phyloP scores from a whole-genome alignment of 768 basidiomycete species.

The Rhizopogon sp. region DNA sequence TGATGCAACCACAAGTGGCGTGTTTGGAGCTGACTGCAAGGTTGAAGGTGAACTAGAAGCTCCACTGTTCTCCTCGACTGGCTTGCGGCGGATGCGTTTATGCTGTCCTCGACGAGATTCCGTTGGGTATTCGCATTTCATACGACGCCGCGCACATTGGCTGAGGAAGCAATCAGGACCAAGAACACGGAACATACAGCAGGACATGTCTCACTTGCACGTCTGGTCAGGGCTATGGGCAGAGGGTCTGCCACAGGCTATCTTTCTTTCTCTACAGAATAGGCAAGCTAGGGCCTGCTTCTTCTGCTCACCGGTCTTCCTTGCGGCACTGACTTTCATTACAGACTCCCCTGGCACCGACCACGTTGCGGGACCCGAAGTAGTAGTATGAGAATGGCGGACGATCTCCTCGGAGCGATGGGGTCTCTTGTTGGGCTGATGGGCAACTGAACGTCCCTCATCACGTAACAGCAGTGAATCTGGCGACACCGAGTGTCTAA shows the following conservation, averaged over 20 bases:
- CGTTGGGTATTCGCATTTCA: slow-evolving; percentile 44
- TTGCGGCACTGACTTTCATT: slow-evolving; percentile 20
- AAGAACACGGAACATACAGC: slow-evolving; percentile 2
- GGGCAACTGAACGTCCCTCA: slow-evolving; percentile 16
- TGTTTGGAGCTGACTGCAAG: neutral
- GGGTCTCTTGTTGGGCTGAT: slow-evolving; percentile 20
- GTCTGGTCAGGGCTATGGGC: slow-evolving; percentile 31
- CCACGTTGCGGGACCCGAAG: slow-evolving; percentile 26
- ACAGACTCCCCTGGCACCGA: slow-evolving; percentile 27
- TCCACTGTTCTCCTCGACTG: slow-evolving; percentile 16
- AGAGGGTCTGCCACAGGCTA: slow-evolving; percentile 41
- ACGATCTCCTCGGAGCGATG: slow-evolving; percentile 24
- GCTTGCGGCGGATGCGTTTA: slow-evolving; percentile 31
- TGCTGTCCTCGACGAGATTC: slow-evolving; percentile 46
- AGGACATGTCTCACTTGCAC: slow-evolving; percentile 39
- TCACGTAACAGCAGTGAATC: slow-evolving; percentile 20
- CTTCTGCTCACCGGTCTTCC: slow-evolving; percentile 34
- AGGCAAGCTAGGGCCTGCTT: slow-evolving; percentile 43
- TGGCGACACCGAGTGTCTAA: slow-evolving; percentile 6
- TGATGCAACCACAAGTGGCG: neutral
- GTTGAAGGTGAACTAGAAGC: slow-evolving; percentile 4
- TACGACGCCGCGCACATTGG: slow-evolving; percentile 42
- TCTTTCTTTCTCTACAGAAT: slow-evolving; percentile 48
- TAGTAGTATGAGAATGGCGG: slow-evolving; percentile 22
- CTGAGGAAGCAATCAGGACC: slow-evolving; percentile 25